Base-by-base conservation (phyloP, 805 yeast genomes). In the Teunomyces pallodes region DNA sequence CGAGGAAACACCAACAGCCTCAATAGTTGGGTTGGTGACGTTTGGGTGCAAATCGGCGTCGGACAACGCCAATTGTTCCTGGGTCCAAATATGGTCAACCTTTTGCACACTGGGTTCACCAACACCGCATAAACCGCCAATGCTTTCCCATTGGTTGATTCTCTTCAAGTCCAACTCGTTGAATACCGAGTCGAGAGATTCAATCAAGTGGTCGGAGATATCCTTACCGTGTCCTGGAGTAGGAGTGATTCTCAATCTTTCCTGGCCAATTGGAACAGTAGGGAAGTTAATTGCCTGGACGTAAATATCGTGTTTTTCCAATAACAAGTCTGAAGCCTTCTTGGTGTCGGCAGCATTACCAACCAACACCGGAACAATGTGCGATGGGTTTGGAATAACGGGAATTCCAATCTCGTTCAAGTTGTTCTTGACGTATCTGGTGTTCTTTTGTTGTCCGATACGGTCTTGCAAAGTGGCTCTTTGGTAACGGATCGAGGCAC, bases 221-320 rank as follows among this genome's bases (percentile, higher is more conserved):
- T 84, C 87, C 49, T 82, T 77, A 14, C 83, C 80, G 67, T 94
- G 99, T 46, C 97, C 97, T 32, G 99, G 99, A 36, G 99, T 91
- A 47, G 99, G 98, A n/a, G 99, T 94, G 64, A 94, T 83, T 72
- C 99, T 84, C 61, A 94, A 81, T 66, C 99, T 84, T 74, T 94
- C 99, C 55, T 90, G 86, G 51, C 99, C 99, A 57, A 87, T 83
- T 14, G 97, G 86, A 51, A 94, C 99, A 20, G 99, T 94, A 52
- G 99, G 99, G 83, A 86, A 94, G 75, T 94, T 94, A 67, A 94
- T 94, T 42, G 98, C 97, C 74, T 94, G 99, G 41, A 95, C 99
- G 63, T 94, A 94, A 65, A 94, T 91, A 55, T 81, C 79, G 72
- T 90, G 87, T 59, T 87, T 83, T 54, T 86, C 80, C 76, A 94